phyloP scores from a whole-genome alignment of 2,329 filamentous ascomycete genomes.

The Thyridium curvatum region DNA sequence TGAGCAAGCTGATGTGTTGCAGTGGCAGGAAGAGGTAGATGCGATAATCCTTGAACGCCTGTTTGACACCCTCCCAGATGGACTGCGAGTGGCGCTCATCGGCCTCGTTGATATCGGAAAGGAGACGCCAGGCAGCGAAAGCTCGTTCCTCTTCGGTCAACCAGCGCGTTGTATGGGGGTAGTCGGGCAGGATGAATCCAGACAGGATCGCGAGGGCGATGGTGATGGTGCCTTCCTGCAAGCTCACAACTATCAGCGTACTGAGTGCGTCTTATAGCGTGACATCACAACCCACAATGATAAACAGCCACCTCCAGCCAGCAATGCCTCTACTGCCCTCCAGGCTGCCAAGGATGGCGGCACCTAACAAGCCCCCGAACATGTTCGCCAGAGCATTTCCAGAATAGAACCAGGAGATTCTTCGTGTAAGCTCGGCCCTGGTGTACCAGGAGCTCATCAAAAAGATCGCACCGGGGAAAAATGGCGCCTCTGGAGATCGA shows the following conservation, averaged over 20 bases:
- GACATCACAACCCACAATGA: conserved; percentile 13
- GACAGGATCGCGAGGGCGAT: conserved; percentile 7
- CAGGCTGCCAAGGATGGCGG: conserved; percentile 38
- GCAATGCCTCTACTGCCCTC: conserved; percentile 15
- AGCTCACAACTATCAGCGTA: neutral
- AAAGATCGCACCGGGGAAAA: conserved; percentile 42
- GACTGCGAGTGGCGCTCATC: conserved; percentile 10
- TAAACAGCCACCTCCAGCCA: conserved; percentile 18
- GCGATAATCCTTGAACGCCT: conserved; percentile 23
- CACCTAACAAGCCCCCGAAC: conserved; percentile 44
- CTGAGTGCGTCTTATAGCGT: too few relatives aligned
- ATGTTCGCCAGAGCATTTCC: conserved; percentile 41
- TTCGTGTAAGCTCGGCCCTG: conserved; percentile 32
- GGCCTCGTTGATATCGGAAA: conserved; percentile 13
- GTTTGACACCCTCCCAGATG: conserved; percentile 14
- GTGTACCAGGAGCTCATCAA: conserved; percentile 41
- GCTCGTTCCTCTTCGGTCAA: conserved; percentile 11
- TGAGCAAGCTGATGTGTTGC: conserved; percentile 44
- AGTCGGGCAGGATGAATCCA: conserved; percentile 10
- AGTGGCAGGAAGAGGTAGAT: conserved; percentile 48
- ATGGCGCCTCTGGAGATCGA: conserved; percentile 36
- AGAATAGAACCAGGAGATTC: conserved; percentile 40
- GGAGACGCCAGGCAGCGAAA: conserved; percentile 10
- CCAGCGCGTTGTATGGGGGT: conserved; percentile 10
- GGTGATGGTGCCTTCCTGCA: conserved; percentile 28